Percentiles rank a stretch among this genome's conserved stretches.
Conservation (phyloP, 805 yeast genomes). For the Metschnikowia noctiluminum region DNA sequence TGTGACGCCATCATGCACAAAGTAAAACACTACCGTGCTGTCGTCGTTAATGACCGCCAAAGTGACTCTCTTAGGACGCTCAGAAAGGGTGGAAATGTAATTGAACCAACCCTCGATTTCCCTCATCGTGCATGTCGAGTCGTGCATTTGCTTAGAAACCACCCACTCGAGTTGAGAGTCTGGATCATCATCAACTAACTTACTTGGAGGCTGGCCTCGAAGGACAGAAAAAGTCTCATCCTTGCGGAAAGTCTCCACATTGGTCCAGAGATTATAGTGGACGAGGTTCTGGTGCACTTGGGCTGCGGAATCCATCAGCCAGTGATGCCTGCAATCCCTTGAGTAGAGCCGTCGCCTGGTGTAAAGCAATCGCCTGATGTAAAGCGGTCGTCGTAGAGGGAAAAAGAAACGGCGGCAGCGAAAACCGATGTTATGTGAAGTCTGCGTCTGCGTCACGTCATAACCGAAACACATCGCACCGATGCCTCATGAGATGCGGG, state of each 20-base stretch:
- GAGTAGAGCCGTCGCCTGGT: too few relatives aligned
- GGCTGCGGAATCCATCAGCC: constrained; percentile 20
- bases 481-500: too few relatives aligned
- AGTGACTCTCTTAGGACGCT: constrained; percentile 45
- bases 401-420: too few relatives aligned
- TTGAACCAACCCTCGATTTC: constrained; percentile 41
- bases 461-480: too few relatives aligned
- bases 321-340: too few relatives aligned
- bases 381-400: too few relatives aligned
- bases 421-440: too few relatives aligned
- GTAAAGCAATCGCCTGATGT: too few relatives aligned
- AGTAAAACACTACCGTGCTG: constrained; percentile 69
- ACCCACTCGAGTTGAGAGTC: constrained; percentile 37
- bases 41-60: constrained; percentile 60
- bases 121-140: constrained; percentile 30
- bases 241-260: constrained; percentile 23
- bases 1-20: constrained; percentile 60
- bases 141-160: constrained; percentile 30
- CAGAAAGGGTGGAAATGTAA: constrained; percentile 17
- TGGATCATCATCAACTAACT: constrained; percentile 22
- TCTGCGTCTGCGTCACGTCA: too few relatives aligned
- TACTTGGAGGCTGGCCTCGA: constrained; percentile 32
- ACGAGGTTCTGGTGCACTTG: constrained; percentile 42
- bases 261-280: constrained; percentile 44
- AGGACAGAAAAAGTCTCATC: constrained; percentile 13